phyloP scores from a whole-genome alignment of 257 asterid species.

The Anisodus acutangulus region DNA sequence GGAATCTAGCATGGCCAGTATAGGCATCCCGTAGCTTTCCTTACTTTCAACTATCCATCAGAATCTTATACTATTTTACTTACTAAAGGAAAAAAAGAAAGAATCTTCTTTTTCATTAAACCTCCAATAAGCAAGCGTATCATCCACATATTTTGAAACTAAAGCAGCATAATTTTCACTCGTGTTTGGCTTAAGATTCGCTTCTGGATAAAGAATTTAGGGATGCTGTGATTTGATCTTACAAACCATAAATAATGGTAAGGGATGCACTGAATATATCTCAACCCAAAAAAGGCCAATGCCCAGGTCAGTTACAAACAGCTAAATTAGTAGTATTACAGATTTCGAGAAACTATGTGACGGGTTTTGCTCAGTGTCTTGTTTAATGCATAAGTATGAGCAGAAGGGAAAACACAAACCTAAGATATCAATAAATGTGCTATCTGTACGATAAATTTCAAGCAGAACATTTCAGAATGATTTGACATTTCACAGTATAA shows the following conservation, averaged over 20 bases:
- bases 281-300: not conserved
- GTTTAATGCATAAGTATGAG: not conserved
- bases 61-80: not conserved
- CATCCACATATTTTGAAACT: not conserved
- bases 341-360: not conserved
- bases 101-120: not conserved
- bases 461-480: conserved; percentile 31
- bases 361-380: not conserved
- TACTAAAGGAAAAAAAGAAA: not conserved
- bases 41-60: not conserved
- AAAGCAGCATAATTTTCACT: not conserved
- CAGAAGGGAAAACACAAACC: not conserved
- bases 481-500: conserved; percentile 28
- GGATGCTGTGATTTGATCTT: not conserved
- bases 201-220: not conserved
- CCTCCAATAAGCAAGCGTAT: not conserved
- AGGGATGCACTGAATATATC: not conserved
- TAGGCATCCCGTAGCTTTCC: not conserved
- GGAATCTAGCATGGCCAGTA: not conserved
- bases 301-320: not conserved
- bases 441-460: conserved; percentile 25
- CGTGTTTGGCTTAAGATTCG: not conserved
- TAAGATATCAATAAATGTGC: conserved; percentile 19
- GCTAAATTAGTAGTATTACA: not conserved
- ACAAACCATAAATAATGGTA: not conserved